These are phyloP conservation scores for Phialemoniopsis sp. DNA, from an alignment of 2,329 filamentous ascomycete species.

Conservation along the genomic window DNA sequence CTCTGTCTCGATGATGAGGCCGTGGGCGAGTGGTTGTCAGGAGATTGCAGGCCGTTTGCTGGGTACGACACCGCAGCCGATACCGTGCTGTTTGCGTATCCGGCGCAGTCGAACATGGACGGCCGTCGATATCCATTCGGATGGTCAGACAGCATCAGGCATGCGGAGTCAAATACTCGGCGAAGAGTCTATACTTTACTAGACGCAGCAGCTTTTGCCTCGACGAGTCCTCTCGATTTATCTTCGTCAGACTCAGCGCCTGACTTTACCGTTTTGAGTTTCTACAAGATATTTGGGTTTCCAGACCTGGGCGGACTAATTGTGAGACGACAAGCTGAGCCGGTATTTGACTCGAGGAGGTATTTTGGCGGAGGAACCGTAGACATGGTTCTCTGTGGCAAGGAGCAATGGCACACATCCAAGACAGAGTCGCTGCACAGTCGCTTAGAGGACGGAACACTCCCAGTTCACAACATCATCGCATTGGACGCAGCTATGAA, in stretches of 20 bases:
- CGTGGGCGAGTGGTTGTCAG: constrained; percentile 61
- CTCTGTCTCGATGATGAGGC: constrained; percentile 63
- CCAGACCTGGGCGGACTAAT: constrained; percentile 85
- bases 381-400: constrained; percentile 77
- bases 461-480: constrained; percentile 87
- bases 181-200: constrained; percentile 61
- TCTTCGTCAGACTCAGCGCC: constrained; percentile 57
- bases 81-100: constrained; percentile 66
- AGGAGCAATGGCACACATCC: constrained; percentile 76
- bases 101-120: constrained; percentile 91
- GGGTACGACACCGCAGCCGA: constrained; percentile 14
- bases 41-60: constrained; percentile 21
- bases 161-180: constrained; percentile 9
- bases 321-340: constrained; percentile 66
- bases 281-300: constrained; percentile 98
- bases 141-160: constrained; percentile 50
- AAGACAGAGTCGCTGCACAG: constrained; percentile 74
- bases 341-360: constrained; percentile 59
- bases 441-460: constrained; percentile 82
- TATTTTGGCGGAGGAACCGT: constrained; percentile 97
- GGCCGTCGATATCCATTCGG: constrained; percentile 68
- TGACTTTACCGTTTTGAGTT: constrained; percentile 82
- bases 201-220: constrained; percentile 78
- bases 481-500: constrained; percentile 73
- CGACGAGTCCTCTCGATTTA: constrained; percentile 74